phyloP scores from a whole-genome alignment of 768 basidiomycete species.

The Leccinum fibrillosum region DNA sequence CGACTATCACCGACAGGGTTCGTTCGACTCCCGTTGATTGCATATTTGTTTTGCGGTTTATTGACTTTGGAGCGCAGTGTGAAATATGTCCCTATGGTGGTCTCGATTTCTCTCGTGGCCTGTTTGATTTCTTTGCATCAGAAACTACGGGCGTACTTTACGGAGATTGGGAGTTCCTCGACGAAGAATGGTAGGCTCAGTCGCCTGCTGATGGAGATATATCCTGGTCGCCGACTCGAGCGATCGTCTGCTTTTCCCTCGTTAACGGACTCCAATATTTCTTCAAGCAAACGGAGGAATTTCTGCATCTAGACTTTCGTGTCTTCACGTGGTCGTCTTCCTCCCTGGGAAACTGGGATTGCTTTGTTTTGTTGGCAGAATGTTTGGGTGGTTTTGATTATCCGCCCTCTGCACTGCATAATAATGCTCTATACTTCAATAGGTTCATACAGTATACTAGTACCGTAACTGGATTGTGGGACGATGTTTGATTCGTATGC shows the following conservation, averaged over 20 bases:
- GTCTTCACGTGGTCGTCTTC: neutral
- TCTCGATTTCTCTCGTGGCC: constrained; percentile 64
- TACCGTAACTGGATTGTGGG: neutral
- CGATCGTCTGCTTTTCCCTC: neutral
- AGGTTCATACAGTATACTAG: neutral
- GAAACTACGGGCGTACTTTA: constrained; percentile 50
- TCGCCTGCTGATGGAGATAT: neutral
- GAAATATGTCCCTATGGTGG: constrained; percentile 62
- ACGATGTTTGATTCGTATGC: neutral
- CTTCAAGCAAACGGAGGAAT: neutral
- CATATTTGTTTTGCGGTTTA: neutral
- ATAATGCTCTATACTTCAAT: neutral
- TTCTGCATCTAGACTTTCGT: constrained; percentile 3
- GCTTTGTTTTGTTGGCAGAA: neutral
- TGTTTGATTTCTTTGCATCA: constrained; percentile 58
- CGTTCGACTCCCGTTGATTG: neutral
- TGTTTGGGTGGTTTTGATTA: neutral
- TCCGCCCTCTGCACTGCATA: neutral
- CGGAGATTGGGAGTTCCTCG: constrained; percentile 55
- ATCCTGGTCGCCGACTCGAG: neutral
- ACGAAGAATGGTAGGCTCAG: constrained; percentile 26
- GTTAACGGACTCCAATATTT: neutral
- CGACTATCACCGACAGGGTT: constrained; percentile 62
- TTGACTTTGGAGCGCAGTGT: constrained; percentile 40
- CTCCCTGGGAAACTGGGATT: neutral